Conservation (phyloP, 73 alveolate species). For the Blepharisma stoltei region DNA sequence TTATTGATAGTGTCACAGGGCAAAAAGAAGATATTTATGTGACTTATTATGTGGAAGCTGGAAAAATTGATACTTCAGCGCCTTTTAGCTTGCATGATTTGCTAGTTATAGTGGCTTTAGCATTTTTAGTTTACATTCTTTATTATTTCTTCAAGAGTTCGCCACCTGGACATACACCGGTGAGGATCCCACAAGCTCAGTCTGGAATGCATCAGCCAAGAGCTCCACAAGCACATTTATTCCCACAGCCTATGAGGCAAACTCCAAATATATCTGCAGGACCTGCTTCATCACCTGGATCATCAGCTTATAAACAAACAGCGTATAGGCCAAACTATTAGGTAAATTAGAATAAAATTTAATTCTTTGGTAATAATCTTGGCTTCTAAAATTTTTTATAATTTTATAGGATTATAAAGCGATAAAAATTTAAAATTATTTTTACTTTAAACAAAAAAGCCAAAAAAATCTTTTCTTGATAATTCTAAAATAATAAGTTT, state of each 20-base stretch:
- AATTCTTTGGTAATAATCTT: too few species aligned
- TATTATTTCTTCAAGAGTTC: background rate
- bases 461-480: too few species aligned
- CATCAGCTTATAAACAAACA: slow-evolving; percentile 13
- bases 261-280: background rate
- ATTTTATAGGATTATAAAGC: too few species aligned
- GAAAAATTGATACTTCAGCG: background rate
- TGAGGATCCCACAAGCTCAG: background rate
- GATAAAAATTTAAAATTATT: too few species aligned
- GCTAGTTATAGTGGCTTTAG: background rate
- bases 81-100: slow-evolving; percentile 12
- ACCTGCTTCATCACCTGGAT: slow-evolving; percentile 25
- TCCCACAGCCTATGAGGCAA: background rate
- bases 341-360: too few species aligned
- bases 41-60: slow-evolving; percentile 5
- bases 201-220: background rate
- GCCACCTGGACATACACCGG: background rate
- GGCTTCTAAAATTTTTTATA: too few species aligned
- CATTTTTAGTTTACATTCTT: background rate
- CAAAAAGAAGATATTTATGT: slow-evolving; percentile 19
- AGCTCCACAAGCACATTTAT: too few species aligned
- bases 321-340: slow-evolving; percentile 23
- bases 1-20: background rate
- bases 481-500: too few species aligned
- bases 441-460: too few species aligned